Conservation (phyloP, 148 eudicot species). For the Rhododendron ferrugineum region DNA sequence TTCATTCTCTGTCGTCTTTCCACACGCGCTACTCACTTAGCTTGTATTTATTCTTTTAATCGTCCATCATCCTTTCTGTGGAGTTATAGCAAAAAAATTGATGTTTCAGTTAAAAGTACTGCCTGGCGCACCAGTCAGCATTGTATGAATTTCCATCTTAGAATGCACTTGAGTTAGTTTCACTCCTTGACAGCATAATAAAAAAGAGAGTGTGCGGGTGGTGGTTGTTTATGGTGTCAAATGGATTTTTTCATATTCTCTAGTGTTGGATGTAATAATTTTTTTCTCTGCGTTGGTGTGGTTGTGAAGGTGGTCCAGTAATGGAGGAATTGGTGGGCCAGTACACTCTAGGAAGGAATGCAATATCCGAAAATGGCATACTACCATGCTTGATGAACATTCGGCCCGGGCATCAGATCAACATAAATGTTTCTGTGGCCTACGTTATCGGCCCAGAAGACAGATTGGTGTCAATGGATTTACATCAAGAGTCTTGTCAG, state of each 20-base stretch:
- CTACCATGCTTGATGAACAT: conserved; percentile 18
- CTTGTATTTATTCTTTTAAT: not conserved
- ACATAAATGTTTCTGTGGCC: conserved; percentile 22
- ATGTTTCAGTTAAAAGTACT: not conserved
- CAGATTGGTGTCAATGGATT: conserved; percentile 28
- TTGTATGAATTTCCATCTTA: not conserved
- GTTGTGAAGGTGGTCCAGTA: conserved; percentile 12
- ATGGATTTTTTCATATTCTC: not conserved
- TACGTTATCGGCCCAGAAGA: conserved; percentile 33
- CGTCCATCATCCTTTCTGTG: not conserved
- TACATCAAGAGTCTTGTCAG: conserved; percentile 43
- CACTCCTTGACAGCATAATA: conserved; percentile 4
- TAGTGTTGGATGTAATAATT: not conserved
- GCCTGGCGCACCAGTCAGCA: not conserved
- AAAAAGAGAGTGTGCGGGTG: too few relatives aligned
- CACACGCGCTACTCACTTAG: not conserved
- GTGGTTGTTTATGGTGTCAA: not conserved
- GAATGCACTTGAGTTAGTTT: not conserved
- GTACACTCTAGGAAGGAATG: conserved; percentile 1
- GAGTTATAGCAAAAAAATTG: not conserved
- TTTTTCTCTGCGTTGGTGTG: not conserved
- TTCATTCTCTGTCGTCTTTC: not conserved
- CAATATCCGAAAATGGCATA: conserved; percentile 18
- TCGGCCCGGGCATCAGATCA: conserved; percentile 8
- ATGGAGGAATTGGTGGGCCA: not conserved